Evolutionary conservation across 2,329 filamentous ascomycete genomes (phyloP), one percentile per base, ranked within the genome.

Genomic region (Pyricularia sp.): DNA sequence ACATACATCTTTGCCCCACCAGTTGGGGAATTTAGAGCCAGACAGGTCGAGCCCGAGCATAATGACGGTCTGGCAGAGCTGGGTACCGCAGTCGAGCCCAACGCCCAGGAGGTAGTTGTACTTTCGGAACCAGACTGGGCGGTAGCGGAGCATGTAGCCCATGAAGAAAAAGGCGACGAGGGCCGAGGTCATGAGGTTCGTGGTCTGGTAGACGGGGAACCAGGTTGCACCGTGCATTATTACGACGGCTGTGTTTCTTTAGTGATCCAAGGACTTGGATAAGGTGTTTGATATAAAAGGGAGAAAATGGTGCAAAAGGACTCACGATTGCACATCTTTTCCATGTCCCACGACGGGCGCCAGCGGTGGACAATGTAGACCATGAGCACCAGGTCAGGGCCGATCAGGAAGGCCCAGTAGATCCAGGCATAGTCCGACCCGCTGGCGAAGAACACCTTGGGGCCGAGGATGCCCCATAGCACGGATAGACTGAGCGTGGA

Each of bases 21-120:
- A 77, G n/a, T 69, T 69, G 9, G 75, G 75, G 63, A 78, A 74
- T 4, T 59, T 42, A 0, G 69, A 69, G 17, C 73, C 72, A 2
- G 74, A 72, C 65, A 77, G 70, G 71, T 77, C 74, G 28, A 77
- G 72, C 3, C 71, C 72, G 12, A 77, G 72, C 70, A 77, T 74
- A 65, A 76, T 73, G 58, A 75, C 64, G 0, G 74, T 77, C 66
- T 73, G 71, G 68, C 74, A 75, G 23, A 77, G 67, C 69, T 77
- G 75, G 0, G 72, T 72, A 20, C 76, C 75, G 63, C 75, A 75
- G 68, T 81, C 79, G 7, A 81, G 75, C 1, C 79, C 79, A 2
- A 78, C 77, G 3, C 79, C 78, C 5, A 81, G 73, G n/a, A 81
- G 74, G 70, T 80, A 80, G 70, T 81, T 81, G 70, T 81, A 81